These are phyloP conservation scores for Pseudocohnilembus persalinus DNA, from an alignment of 169 alveolate species.

Conservation along the genomic window DNA sequence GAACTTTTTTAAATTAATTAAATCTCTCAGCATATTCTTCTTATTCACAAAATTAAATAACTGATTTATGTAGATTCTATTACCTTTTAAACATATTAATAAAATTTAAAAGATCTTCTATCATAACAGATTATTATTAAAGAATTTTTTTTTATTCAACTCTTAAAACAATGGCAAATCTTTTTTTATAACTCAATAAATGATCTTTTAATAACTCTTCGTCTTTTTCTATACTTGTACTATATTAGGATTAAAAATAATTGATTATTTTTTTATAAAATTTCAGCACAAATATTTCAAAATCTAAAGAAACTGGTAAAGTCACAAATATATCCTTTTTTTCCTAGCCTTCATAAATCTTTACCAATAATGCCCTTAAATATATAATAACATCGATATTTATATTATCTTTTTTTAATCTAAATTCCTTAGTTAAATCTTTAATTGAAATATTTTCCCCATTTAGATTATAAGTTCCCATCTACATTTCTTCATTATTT, in stretches of 20 bases:
- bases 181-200: not conserved
- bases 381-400: not conserved
- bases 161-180: constrained; percentile 11
- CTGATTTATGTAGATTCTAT: too few species aligned
- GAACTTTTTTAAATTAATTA: too few species aligned
- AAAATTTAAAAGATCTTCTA: too few species aligned
- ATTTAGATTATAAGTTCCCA: not conserved
- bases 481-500: not conserved
- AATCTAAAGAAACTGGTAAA: not conserved
- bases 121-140: too few species aligned
- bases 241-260: not conserved
- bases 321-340: constrained; percentile 1
- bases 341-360: not conserved
- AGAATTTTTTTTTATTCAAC: constrained; percentile 1
- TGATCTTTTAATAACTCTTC: constrained; percentile 1
- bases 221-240: constrained; percentile 4
- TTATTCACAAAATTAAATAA: too few species aligned
- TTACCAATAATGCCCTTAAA: constrained; percentile 1
- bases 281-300: constrained; percentile 4
- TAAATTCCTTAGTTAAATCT: constrained; percentile 22
- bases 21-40: too few species aligned
- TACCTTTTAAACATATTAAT: too few species aligned
- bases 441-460: constrained; percentile 2
- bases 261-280: too few species aligned
- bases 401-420: constrained; percentile 8